phyloP scores from a whole-genome alignment of 225 moss, liverwort and hornwort genomes.

The Rhytidiadelphus loreus region DNA sequence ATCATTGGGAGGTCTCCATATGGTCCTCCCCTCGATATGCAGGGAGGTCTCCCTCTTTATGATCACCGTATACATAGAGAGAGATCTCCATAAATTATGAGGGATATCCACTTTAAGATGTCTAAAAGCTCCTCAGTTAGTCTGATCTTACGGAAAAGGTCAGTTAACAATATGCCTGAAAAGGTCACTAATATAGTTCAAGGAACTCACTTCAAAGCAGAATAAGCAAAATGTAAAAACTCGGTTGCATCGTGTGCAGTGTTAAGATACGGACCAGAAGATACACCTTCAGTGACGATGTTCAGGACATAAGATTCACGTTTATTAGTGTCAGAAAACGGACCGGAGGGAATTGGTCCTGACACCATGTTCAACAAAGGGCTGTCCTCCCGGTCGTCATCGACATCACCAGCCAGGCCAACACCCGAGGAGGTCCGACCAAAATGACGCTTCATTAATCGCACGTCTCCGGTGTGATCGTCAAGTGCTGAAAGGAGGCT shows the following conservation, averaged over 20 bases:
- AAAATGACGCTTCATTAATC: conserved; percentile 34
- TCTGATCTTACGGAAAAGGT: background rate
- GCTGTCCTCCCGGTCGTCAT: conserved; percentile 7
- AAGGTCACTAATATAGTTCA: background rate
- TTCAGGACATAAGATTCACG: conserved; percentile 7
- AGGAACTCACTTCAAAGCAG: background rate
- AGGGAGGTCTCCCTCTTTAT: background rate
- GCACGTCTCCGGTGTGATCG: conserved; percentile 66
- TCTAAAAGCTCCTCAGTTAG: background rate
- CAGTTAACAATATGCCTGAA: background rate
- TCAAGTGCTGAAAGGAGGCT: conserved; percentile 71
- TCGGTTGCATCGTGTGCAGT: background rate
- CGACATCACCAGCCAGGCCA: background rate
- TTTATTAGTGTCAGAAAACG: conserved; percentile 14
- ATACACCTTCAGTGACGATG: conserved; percentile 6
- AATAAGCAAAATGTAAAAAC: background rate
- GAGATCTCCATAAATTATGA: background rate
- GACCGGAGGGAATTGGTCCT: conserved; percentile 29
- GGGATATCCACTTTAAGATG: background rate
- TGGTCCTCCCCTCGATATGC: background rate
- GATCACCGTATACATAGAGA: background rate
- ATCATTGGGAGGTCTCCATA: background rate
- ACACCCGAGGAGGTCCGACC: conserved; percentile 7
- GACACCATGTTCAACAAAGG: conserved; percentile 21
- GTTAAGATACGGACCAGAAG: conserved; percentile 18